phyloP scores from a whole-genome alignment of 2,329 filamentous ascomycete species.

The Colletotrichum sp. region DNA sequence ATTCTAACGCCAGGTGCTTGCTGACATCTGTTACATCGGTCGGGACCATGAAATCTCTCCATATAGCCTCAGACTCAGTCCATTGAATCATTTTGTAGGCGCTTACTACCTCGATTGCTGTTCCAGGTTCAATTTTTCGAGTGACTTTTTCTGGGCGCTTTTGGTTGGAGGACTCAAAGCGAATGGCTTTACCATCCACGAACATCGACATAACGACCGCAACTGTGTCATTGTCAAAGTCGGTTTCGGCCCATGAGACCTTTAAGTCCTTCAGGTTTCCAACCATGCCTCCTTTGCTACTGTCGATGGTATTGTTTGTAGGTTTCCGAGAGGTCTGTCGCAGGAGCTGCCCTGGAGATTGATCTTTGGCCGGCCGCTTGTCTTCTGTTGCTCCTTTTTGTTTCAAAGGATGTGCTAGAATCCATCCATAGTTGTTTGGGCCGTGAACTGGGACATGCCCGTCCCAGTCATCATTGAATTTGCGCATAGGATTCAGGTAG shows the following conservation, averaged over 20 bases:
- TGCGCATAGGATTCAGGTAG: neutral
- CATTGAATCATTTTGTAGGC: neutral
- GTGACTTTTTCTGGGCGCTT: too few relatives aligned
- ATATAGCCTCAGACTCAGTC: neutral
- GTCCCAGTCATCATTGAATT: neutral
- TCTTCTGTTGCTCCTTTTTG: neutral
- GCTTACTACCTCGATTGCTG: neutral
- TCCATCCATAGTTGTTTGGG: neutral
- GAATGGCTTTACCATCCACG: neutral
- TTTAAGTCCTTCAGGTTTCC: too few relatives aligned
- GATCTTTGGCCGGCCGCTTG: neutral
- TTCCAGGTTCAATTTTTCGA: too few relatives aligned
- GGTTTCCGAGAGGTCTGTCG: neutral
- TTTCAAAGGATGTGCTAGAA: rapidly evolving
- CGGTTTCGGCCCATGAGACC: neutral
- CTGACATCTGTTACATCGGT: neutral
- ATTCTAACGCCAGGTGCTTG: neutral
- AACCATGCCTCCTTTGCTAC: neutral
- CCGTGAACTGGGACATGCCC: neutral
- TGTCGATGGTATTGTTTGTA: rapidly evolving
- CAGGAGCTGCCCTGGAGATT: neutral
- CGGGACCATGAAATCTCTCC: neutral
- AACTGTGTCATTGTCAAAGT: neutral
- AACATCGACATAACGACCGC: neutral
- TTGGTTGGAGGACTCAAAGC: neutral